These are phyloP conservation scores for Xerophyta viscosa DNA, from an alignment of 106 monocot species.

Conservation along the genomic window DNA sequence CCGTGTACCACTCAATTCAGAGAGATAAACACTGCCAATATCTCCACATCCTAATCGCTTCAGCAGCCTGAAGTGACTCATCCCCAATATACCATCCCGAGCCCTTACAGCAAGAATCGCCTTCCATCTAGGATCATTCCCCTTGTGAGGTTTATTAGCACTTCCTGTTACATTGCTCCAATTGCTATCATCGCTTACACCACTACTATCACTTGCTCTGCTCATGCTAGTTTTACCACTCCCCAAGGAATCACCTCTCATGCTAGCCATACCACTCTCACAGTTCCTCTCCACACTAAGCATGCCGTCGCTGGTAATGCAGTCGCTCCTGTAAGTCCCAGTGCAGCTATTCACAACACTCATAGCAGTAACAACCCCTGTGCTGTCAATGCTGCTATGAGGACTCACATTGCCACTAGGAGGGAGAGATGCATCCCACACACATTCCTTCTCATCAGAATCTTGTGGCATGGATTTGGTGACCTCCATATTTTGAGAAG, in stretches of 20 bases:
- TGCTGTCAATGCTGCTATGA: constrained; percentile 71
- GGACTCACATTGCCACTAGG: constrained; percentile 88
- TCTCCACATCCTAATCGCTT: constrained; percentile 86
- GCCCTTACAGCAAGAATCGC: constrained; percentile 71
- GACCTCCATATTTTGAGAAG: constrained; percentile 24
- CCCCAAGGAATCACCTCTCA: constrained; percentile 57
- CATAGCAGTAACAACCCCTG: constrained; percentile 44
- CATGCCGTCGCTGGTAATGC: constrained; percentile 46
- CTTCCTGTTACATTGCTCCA: constrained; percentile 74
- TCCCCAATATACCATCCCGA: constrained; percentile 67
- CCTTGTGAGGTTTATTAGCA: constrained; percentile 85
- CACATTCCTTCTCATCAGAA: constrained; percentile 68
- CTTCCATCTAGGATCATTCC: constrained; percentile 95
- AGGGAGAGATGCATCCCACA: constrained; percentile 88
- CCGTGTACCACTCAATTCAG: constrained; percentile 76
- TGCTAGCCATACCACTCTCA: constrained; percentile 43
- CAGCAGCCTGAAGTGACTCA: constrained; percentile 89
- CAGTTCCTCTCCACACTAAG: constrained; percentile 45
- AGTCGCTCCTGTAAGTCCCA: constrained; percentile 53
- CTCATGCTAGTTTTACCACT: constrained; percentile 80
- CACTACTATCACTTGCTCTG: constrained; percentile 82
- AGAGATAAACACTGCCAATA: constrained; percentile 85
- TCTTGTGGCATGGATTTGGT: constrained; percentile 24
- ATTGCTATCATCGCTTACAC: constrained; percentile 80
- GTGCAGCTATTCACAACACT: constrained; percentile 56